Evolutionary conservation across 169 alveolate species (phyloP), one percentile per base, ranked within the genome.

Genomic region (Plasmodium ovale): DNA sequence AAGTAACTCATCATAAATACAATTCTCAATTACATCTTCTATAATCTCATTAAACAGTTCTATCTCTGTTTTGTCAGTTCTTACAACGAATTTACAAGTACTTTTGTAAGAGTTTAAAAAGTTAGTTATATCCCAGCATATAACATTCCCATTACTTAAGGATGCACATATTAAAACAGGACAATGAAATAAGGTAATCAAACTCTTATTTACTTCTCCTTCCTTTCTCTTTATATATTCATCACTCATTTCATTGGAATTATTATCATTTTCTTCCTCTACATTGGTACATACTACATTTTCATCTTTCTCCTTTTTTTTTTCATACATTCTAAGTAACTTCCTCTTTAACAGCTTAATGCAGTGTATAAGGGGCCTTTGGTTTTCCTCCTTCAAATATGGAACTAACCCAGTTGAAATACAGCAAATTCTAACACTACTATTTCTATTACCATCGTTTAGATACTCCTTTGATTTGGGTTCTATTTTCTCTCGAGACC

Each of bases 121-220:
- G 29, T 85, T 74, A 1, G 91, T 85, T 16, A 85, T 39, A 71
- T 85, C 91, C 91, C 91, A 85, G 56, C 91, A 85, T 16, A 85
- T 56, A 23, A 85, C 19, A 29, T 85, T 87, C 3, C 91, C 91
- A 47, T 67, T 85, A 47, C 39, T 68, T 85, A 85, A 53, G 7
- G 74, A 85, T n/a, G 91, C 91, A 35, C 25, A 58, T 1, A 85
- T 49, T 39, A 85, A 44, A 10, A 68, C 44, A 3, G 91, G 91
- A 16, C 87, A 85, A 29, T 47, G 54, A 44, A 85, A 85, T 14
- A 85, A 31, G 56, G 67, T 58, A 39, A 54, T 54, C 25, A 85
- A 25, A 12, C 58, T 51, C 23, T 85, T 58, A 25, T 68, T 68
- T 37, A 69, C 51, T 68, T 68, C 91, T 0, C 23, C 29, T 42